A percentile compares a stretch with the other conserved stretches of the same genome.
Conservation (phyloP, 805 yeast genomes). For the Candida ascalaphidarum region DNA sequence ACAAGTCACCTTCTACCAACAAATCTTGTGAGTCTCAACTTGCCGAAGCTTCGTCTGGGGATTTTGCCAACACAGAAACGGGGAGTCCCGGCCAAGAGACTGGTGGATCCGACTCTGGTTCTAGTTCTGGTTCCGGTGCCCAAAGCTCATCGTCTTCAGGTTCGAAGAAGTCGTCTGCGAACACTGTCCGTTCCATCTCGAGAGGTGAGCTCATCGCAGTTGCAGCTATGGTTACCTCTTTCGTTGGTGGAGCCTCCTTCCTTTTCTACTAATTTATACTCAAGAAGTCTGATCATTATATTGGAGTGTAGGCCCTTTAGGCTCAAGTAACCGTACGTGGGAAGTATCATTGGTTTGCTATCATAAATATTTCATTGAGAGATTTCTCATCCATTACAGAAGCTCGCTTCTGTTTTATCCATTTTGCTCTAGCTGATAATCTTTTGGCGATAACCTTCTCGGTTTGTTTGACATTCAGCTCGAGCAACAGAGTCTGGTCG, state of each 20-base stretch:
- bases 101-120: constrained; percentile 24
- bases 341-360: constrained; percentile 42
- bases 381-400: constrained; percentile 87
- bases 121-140: constrained; percentile 1
- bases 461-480: background rate
- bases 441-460: constrained; percentile 20
- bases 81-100: too few relatives aligned
- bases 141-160: constrained; percentile 1
- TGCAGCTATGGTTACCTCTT: constrained; percentile 23
- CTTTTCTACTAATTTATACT: constrained; percentile 13
- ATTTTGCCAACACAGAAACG: too few relatives aligned
- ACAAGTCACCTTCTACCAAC: constrained; percentile 18
- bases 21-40: constrained; percentile 21
- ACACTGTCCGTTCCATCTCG: constrained; percentile 15
- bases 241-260: constrained; percentile 38
- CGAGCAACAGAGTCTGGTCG: too few relatives aligned
- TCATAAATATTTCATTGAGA: constrained; percentile 88
- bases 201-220: constrained; percentile 25
- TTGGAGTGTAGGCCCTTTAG: background rate
- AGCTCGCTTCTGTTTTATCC: constrained; percentile 85
- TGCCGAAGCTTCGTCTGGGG: constrained; percentile 9
- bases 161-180: constrained; percentile 10
- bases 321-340: too few relatives aligned
- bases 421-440: constrained; percentile 66
- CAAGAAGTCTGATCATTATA: too few relatives aligned